phyloP scores from a whole-genome alignment of 2,329 filamentous ascomycete species.

The Xylaria sp. region DNA sequence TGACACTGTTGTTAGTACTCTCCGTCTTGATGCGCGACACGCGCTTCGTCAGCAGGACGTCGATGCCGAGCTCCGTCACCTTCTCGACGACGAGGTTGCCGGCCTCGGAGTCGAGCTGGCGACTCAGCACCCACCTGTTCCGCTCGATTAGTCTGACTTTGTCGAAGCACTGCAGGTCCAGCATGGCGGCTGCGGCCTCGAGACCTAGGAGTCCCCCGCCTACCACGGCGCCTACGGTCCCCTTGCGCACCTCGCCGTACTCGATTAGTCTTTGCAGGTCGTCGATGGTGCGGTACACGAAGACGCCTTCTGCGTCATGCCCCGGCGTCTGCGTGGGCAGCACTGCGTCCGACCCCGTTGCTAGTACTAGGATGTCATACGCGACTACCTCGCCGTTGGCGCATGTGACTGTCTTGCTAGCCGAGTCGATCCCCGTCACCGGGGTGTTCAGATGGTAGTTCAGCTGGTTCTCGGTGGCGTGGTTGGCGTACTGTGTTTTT shows the following conservation, averaged over 20 bases:
- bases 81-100: slow-evolving; percentile 85
- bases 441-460: slow-evolving; percentile 79
- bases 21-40: slow-evolving; percentile 75
- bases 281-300: slow-evolving; percentile 87
- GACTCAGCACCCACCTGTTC: slow-evolving; percentile 82
- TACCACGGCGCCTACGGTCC: slow-evolving; percentile 77
- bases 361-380: slow-evolving; percentile 85
- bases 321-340: slow-evolving; percentile 77
- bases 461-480: slow-evolving; percentile 72
- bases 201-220: slow-evolving; percentile 87
- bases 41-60: slow-evolving; percentile 80
- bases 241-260: slow-evolving; percentile 74
- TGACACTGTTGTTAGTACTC: slow-evolving; percentile 67
- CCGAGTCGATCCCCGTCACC: slow-evolving; percentile 73
- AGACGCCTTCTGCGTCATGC: slow-evolving; percentile 82
- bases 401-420: slow-evolving; percentile 74
- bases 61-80: slow-evolving; percentile 79
- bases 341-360: slow-evolving; percentile 86
- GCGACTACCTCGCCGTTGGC: slow-evolving; percentile 73
- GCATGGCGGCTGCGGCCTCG: slow-evolving; percentile 91
- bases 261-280: slow-evolving; percentile 81
- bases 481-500: slow-evolving; percentile 64
- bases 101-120: slow-evolving; percentile 84
- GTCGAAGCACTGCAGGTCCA: slow-evolving; percentile 79
- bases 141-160: slow-evolving; percentile 83